Base-by-base conservation (phyloP, 2,329 filamentous ascomycete species). In the Akanthomyces lecanii region DNA sequence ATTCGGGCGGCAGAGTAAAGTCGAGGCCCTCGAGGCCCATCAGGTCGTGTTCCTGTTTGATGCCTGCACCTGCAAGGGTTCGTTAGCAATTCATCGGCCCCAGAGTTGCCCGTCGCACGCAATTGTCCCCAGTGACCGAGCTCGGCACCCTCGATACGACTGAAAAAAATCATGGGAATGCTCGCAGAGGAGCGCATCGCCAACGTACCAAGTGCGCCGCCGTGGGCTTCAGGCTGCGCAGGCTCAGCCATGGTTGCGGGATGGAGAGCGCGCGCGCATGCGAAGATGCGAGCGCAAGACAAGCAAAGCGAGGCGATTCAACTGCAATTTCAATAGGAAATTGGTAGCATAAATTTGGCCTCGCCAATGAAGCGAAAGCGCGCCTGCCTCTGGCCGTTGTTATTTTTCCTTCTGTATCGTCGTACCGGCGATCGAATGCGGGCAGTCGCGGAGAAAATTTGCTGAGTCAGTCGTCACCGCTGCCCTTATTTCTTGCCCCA, bases 401-500 rank as follows among this genome's bases (percentile, higher is more conserved):
- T 61, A 8, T 23, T 50, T 18, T 48, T 55, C 38, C 38, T 40
- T 38, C n/a, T 23, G n/a, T 48, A 30, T 55, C 14, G 28, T 40
- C 16, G 45, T 51, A 38, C 21, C 48, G 64, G 38, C 50, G 40
- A 63, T 62, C 30, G 47, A 64, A 62, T 69, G 72, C 69, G 67
- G 69, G 72, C 71, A 69, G 68, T 68, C 67, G 65, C 67, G 73
- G 72, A 75, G 73, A 77, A 77, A 77, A 73, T 76, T 76, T 77
- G 77, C 75, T 76, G 74, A 76, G 69, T 75, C 70, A 76, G 74
- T 68, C 70, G 66, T 65, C 66, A 61, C 69, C 65, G 67, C 66
- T 76, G 75, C 75, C 74, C 73, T 77, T 74, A 75, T 74, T 74
- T 73, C 72, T 69, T 75, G 74, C 74, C 74, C 74, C 74, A 71